Evolutionary conservation across 2,329 filamentous ascomycete genomes (phyloP).

Genomic region (Massarina eburnea): DNA sequence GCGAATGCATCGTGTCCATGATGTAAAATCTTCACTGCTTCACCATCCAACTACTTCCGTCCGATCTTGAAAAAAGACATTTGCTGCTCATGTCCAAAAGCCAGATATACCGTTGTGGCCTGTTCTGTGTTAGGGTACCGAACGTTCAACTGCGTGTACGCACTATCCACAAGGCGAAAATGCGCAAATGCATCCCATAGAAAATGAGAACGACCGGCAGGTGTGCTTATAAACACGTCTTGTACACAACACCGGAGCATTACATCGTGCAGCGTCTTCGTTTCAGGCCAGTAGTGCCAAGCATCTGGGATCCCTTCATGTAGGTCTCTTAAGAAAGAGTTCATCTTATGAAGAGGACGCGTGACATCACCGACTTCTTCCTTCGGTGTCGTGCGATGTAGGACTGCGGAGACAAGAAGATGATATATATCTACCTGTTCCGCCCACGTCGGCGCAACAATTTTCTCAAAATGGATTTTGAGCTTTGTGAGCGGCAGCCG

Average conservation of each 20-base stretch:
- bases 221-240: constrained; percentile 2
- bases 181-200: constrained; percentile 4
- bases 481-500: constrained; percentile 7
- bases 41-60: no score
- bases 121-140: background rate
- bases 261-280: constrained; percentile 1
- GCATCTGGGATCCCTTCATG: background rate
- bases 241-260: constrained; percentile 1
- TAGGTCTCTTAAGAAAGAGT: background rate
- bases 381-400: background rate
- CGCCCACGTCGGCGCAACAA: background rate
- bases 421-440: constrained; percentile 2
- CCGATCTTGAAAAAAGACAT: background rate
- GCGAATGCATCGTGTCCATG: no score
- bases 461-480: constrained; percentile 1
- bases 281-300: background rate
- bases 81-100: background rate
- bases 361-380: background rate
- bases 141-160: background rate
- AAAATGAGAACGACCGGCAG: background rate
- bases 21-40: no score
- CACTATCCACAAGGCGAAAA: constrained; percentile 2
- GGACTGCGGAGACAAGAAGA: constrained; percentile 4
- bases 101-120: background rate
- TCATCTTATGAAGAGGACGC: background rate